Conservation (phyloP, 164 flowering plant genomes). For the Magnolia officinalis region DNA sequence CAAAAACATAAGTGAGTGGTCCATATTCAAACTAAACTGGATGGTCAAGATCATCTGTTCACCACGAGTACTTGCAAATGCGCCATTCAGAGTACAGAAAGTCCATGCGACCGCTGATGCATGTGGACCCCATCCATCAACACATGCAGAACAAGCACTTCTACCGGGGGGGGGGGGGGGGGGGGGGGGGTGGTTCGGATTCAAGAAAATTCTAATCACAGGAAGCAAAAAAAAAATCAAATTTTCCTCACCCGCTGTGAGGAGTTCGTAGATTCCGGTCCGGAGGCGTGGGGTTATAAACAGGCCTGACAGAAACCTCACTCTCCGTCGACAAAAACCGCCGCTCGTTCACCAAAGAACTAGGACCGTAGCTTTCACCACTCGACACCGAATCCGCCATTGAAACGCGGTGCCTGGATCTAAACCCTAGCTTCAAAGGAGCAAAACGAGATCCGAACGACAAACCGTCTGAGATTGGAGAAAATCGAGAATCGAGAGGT, state of each 20-base stretch:
- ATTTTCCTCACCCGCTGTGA: constrained; percentile 78
- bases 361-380: constrained; percentile 1
- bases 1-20: too few relatives aligned
- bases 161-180: too few relatives aligned
- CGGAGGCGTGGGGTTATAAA: constrained; percentile 66
- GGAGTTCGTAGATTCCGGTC: constrained; percentile 80
- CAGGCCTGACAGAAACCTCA: constrained; percentile 35
- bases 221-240: not conserved
- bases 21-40: too few relatives aligned
- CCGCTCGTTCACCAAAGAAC: not conserved
- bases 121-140: not conserved
- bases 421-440: constrained; percentile 5
- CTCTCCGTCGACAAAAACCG: not conserved
- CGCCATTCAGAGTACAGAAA: too few relatives aligned
- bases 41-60: too few relatives aligned
- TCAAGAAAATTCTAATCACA: not conserved
- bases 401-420: not conserved
- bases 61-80: too few relatives aligned
- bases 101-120: not conserved
- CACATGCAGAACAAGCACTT: not conserved
- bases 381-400: constrained; percentile 5
- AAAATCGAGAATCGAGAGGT: not conserved
- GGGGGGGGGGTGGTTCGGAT: not conserved
- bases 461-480: not conserved
- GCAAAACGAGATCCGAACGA: not conserved